Conservation (phyloP, 352 stramenopile species). For the Peronospora destructor region DNA sequence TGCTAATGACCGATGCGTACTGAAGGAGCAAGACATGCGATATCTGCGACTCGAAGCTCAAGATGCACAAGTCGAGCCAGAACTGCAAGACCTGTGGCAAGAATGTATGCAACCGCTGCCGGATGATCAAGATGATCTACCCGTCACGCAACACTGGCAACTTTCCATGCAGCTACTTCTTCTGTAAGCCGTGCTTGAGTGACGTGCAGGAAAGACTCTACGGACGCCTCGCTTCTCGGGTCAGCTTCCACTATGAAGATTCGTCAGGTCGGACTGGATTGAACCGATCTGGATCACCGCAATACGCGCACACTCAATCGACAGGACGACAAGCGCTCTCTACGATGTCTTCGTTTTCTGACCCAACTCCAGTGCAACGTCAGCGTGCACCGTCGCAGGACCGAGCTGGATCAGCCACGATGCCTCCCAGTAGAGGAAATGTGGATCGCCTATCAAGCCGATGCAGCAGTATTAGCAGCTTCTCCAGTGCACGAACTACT, state of each 20-base stretch:
- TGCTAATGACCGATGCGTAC: constrained; percentile 5
- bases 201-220: constrained; percentile 42
- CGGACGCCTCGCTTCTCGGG: constrained; percentile 18
- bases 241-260: constrained; percentile 41
- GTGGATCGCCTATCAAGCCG: constrained; percentile 12
- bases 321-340: constrained; percentile 15
- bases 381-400: constrained; percentile 13
- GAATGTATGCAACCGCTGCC: constrained; percentile 61
- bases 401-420: constrained; percentile 12
- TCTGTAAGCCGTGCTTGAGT: constrained; percentile 52
- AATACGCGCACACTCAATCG: constrained; percentile 11
- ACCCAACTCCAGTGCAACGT: constrained; percentile 12
- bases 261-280: constrained; percentile 26
- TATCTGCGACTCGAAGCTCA: constrained; percentile 57
- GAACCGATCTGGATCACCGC: constrained; percentile 19
- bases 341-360: constrained; percentile 23
- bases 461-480: constrained; percentile 23
- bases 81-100: constrained; percentile 66
- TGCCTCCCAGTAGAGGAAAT: constrained; percentile 8
- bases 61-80: constrained; percentile 38
- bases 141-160: constrained; percentile 38
- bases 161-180: constrained; percentile 49
- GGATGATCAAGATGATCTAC: constrained; percentile 52
- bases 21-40: constrained; percentile 42
- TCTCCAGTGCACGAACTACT: constrained; percentile 17